Evolutionary conservation across 73 alveolate genomes (phyloP).

Genomic region (Paramecium biaurelia): DNA sequence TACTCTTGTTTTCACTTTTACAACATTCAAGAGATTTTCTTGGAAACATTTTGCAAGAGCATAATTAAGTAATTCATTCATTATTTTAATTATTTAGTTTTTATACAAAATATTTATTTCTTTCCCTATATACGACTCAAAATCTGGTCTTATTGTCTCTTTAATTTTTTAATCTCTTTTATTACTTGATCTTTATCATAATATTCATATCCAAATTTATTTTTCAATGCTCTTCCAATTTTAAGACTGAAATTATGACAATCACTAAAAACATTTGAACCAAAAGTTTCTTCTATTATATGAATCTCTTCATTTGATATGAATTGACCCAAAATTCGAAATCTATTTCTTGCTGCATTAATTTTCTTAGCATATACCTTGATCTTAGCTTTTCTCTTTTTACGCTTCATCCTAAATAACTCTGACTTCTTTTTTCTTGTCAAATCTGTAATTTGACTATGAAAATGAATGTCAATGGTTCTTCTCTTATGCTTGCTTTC

Average conservation of each 20-base stretch:
- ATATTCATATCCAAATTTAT: constrained; percentile 2
- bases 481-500: background rate
- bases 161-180: background rate
- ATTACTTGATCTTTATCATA: background rate
- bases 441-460: background rate
- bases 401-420: background rate
- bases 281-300: background rate
- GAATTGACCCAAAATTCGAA: background rate
- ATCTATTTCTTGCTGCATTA: background rate
- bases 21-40: background rate
- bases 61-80: constrained; percentile 1
- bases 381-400: background rate
- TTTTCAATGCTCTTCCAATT: background rate
- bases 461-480: background rate
- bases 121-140: background rate
- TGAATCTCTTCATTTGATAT: background rate
- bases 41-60: background rate
- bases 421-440: background rate
- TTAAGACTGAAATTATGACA: background rate
- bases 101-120: background rate
- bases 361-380: background rate
- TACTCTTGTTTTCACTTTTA: background rate
- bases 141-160: background rate
- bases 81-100: background rate
- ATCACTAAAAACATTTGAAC: background rate